Evolutionary conservation across 306 rosid genomes (phyloP).

Genomic region (Vigna hirtella): DNA sequence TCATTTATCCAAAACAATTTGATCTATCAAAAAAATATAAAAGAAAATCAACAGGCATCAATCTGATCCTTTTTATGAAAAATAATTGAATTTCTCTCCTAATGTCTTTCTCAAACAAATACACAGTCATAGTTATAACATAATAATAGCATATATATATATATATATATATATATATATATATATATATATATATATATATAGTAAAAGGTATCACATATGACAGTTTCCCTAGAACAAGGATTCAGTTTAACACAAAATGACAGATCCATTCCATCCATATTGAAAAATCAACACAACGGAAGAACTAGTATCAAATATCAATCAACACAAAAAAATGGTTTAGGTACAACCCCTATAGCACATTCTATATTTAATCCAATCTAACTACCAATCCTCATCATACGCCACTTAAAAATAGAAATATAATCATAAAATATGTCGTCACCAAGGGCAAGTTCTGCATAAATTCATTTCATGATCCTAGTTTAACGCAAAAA

Average conservation of each 20-base stretch:
- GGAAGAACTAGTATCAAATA: conserved; percentile 11
- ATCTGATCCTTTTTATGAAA: conserved; percentile 18
- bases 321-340: conserved; percentile 14
- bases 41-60: not conserved
- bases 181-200: conserved; percentile 32
- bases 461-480: conserved; percentile 18
- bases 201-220: conserved; percentile 23
- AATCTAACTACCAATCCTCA: conserved; percentile 17
- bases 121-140: conserved; percentile 11
- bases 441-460: not conserved
- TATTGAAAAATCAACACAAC: conserved; percentile 26
- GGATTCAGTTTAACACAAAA: conserved; percentile 21
- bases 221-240: conserved; percentile 8
- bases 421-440: conserved; percentile 18
- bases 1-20: not conserved
- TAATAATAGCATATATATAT: conserved; percentile 27
- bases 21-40: not conserved
- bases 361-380: not conserved
- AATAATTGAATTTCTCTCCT: conserved; percentile 14
- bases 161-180: conserved; percentile 31
- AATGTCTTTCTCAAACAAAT: not conserved
- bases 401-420: conserved; percentile 5
- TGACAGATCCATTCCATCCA: conserved; percentile 19
- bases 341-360: not conserved
- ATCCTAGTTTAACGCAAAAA: conserved; percentile 1